A percentile compares a stretch with the other conserved stretches of the same genome.
Conservation (phyloP, 371 early-diverging fungal species). For the Rhizopus arrhizus region DNA sequence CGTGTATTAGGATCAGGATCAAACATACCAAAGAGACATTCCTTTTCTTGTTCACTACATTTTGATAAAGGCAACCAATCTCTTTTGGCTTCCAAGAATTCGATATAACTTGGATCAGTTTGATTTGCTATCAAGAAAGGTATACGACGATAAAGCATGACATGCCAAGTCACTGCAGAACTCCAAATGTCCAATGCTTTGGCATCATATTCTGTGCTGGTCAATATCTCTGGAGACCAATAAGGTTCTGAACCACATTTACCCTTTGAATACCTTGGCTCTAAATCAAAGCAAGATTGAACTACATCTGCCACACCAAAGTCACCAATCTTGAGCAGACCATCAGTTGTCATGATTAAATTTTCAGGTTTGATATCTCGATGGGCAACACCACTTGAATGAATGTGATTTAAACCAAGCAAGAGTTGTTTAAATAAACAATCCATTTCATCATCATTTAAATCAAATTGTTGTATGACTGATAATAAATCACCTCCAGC, state of each 20-base stretch:
- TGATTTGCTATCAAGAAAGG: constrained; percentile 53
- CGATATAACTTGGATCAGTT: constrained; percentile 68
- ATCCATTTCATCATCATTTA: constrained; percentile 49
- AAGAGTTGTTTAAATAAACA: constrained; percentile 83
- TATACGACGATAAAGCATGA: constrained; percentile 76
- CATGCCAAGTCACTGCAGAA: constrained; percentile 81
- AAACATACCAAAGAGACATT: constrained; percentile 49
- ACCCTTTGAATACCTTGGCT: constrained; percentile 66
- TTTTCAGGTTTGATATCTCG: constrained; percentile 92
- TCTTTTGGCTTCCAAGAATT: constrained; percentile 43
- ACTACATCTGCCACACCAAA: constrained; percentile 96
- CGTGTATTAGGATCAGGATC: constrained; percentile 49
- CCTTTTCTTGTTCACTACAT: constrained; percentile 33
- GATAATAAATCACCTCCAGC: constrained; percentile 64
- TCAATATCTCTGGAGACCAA: constrained; percentile 79
- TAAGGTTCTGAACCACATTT: constrained; percentile 87
- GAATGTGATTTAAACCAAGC: constrained; percentile 93
- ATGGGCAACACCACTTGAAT: constrained; percentile 85
- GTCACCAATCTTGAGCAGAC: constrained; percentile 92
- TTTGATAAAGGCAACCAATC: constrained; percentile 60
- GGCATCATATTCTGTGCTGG: constrained; percentile 62
- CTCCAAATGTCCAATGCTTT: constrained; percentile 81
- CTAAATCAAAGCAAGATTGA: constrained; percentile 75
- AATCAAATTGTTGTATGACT: constrained; percentile 43
- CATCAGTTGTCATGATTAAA: constrained; percentile 77